A percentile compares a stretch with the other conserved stretches of the same genome.
Conservation (phyloP, 75 land plant species). For the Larix kaempferi region DNA sequence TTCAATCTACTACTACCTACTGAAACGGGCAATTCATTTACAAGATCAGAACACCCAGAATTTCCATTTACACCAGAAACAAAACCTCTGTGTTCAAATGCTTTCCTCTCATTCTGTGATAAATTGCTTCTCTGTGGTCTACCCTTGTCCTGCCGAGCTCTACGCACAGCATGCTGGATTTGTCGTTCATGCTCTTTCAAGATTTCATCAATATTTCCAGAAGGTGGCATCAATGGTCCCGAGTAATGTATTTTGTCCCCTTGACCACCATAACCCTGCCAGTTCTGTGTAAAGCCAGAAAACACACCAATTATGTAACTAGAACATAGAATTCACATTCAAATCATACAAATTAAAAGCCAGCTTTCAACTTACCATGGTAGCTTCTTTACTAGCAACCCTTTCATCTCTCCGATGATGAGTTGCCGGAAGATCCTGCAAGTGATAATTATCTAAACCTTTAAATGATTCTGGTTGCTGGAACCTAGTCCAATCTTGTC, state of each 20-base stretch:
- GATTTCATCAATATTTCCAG: constrained; percentile 72
- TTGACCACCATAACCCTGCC: constrained; percentile 60
- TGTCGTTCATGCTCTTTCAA: constrained; percentile 80
- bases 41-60: not conserved
- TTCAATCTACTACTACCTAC: constrained; percentile 6
- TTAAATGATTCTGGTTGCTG: constrained; percentile 26
- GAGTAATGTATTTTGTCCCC: constrained; percentile 77
- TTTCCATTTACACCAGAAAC: constrained; percentile 10
- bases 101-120: not conserved
- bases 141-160: constrained; percentile 50
- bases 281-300: not conserved
- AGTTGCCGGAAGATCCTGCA: constrained; percentile 13
- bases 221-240: constrained; percentile 60
- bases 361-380: constrained; percentile 28
- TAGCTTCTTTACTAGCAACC: constrained; percentile 30
- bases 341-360: not conserved
- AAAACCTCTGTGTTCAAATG: not conserved
- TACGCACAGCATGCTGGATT: constrained; percentile 67
- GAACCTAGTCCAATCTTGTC: constrained; percentile 24
- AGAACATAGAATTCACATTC: not conserved
- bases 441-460: constrained; percentile 15
- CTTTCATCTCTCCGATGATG: constrained; percentile 37
- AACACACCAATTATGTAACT: not conserved
- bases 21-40: not conserved
- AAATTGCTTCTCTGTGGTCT: constrained; percentile 17